These are phyloP conservation scores for Aspergillus phoenicis DNA, from an alignment of 2,329 filamentous ascomycete genomes.

Conservation along the genomic window DNA sequence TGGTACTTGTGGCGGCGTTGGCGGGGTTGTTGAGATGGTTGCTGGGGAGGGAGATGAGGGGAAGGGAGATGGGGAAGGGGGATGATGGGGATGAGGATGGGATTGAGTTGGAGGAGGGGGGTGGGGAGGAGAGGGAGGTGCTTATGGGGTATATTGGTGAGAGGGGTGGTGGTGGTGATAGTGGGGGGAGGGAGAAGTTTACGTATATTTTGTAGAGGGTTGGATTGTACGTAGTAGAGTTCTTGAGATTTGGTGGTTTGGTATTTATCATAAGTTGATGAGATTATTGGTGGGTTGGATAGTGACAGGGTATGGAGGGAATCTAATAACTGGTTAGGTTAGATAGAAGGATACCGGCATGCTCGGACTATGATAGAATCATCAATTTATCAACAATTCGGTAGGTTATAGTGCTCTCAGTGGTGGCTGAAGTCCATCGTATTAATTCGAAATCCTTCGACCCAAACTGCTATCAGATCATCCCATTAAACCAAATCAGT, in stretches of 20 bases:
- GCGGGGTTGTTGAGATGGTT: constrained; percentile 58
- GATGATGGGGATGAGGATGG: constrained; percentile 16
- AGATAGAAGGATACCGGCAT: too few species aligned
- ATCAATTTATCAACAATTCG: too few species aligned
- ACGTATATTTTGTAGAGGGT: not conserved
- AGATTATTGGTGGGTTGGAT: not conserved
- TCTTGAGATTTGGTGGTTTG: not conserved
- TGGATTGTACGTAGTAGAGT: not conserved
- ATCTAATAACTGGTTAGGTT: too few species aligned
- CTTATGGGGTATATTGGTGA: not conserved
- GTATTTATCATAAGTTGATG: not conserved
- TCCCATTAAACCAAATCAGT: not conserved
- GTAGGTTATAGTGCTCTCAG: too few species aligned
- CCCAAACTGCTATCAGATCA: not conserved
- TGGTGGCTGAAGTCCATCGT: too few species aligned
- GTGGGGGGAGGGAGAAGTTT: not conserved
- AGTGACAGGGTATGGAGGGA: not conserved
- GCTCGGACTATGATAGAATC: too few species aligned
- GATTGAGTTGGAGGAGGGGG: constrained; percentile 20
- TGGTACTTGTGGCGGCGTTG: constrained; percentile 62
- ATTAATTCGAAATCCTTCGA: too few species aligned
- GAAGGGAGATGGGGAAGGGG: constrained; percentile 6
- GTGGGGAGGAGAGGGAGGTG: constrained; percentile 5
- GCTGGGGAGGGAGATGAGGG: constrained; percentile 54
- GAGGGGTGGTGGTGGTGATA: not conserved